phyloP scores from a whole-genome alignment of 73 alveolate genomes.

The Tetrahymena thermophila region DNA sequence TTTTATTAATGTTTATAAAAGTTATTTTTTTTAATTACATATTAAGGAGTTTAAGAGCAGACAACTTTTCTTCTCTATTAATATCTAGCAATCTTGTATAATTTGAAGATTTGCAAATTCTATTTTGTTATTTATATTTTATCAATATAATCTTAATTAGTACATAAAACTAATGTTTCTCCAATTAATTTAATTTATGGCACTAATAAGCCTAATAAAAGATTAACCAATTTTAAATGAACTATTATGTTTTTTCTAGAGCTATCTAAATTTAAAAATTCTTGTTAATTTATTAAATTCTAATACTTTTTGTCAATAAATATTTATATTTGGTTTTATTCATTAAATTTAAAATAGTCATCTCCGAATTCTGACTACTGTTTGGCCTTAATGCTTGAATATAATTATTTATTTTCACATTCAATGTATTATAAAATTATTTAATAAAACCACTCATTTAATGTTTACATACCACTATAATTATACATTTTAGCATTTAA shows the following conservation, averaged over 20 bases:
- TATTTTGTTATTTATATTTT: background rate
- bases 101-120: background rate
- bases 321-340: background rate
- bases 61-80: background rate
- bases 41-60: background rate
- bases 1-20: background rate
- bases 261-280: background rate
- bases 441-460: background rate
- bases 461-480: background rate
- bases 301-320: background rate
- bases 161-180: background rate
- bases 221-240: background rate
- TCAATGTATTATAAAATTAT: background rate
- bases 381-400: background rate
- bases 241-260: background rate
- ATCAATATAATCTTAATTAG: background rate
- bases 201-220: background rate
- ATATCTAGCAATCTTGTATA: background rate
- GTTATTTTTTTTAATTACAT: background rate
- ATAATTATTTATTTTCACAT: background rate
- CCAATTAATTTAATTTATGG: background rate
- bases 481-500: background rate
- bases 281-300: background rate
- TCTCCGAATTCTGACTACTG: background rate
- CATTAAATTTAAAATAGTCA: background rate